Conservation (phyloP, 805 yeast species). For the Saccharomycopsis schoenii region DNA sequence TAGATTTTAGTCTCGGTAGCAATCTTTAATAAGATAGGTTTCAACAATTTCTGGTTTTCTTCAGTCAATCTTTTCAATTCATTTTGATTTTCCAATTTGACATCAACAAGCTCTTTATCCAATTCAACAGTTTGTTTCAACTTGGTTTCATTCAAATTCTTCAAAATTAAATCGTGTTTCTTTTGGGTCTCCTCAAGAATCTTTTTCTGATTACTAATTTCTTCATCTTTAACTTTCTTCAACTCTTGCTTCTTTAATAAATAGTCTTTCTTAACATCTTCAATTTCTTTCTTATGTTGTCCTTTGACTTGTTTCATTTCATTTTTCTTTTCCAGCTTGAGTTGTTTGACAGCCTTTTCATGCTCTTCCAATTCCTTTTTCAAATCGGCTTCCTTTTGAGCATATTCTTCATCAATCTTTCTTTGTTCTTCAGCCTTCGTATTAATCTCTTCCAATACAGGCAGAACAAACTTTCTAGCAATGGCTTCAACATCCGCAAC, state of each 20-base stretch:
- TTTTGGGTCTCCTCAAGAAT: slow-evolving; percentile 9
- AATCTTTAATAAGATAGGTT: slow-evolving; percentile 13
- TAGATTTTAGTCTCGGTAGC: slow-evolving; percentile 3
- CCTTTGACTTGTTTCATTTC: slow-evolving; percentile 5
- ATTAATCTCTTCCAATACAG: slow-evolving; percentile 68
- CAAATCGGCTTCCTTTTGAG: slow-evolving; percentile 13
- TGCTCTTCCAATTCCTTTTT: slow-evolving; percentile 11
- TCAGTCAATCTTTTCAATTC: slow-evolving; percentile 12
- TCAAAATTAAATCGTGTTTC: slow-evolving; percentile 14
- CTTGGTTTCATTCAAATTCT: slow-evolving; percentile 9
- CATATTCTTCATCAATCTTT: slow-evolving; percentile 35
- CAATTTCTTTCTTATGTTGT: slow-evolving; percentile 6
- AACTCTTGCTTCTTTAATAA: slow-evolving; percentile 12
- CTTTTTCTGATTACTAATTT: slow-evolving; percentile 11
- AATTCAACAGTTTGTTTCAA: slow-evolving; percentile 1
- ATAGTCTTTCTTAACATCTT: slow-evolving; percentile 5
- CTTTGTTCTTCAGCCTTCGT: slow-evolving; percentile 65
- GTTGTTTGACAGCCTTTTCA: slow-evolving; percentile 5
- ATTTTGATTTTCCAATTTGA: slow-evolving; percentile 5
- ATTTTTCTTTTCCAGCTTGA: slow-evolving; percentile 4
- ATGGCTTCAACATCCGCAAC: slow-evolving; percentile 67
- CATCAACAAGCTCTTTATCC: slow-evolving; percentile 11
- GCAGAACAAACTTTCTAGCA: slow-evolving; percentile 73
- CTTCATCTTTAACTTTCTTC: slow-evolving; percentile 11
- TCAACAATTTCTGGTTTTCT: slow-evolving; percentile 5